Percentiles rank a stretch among this genome's conserved stretches.
Conservation (phyloP, 2,329 filamentous ascomycete genomes). For the Cadophora gregata region DNA sequence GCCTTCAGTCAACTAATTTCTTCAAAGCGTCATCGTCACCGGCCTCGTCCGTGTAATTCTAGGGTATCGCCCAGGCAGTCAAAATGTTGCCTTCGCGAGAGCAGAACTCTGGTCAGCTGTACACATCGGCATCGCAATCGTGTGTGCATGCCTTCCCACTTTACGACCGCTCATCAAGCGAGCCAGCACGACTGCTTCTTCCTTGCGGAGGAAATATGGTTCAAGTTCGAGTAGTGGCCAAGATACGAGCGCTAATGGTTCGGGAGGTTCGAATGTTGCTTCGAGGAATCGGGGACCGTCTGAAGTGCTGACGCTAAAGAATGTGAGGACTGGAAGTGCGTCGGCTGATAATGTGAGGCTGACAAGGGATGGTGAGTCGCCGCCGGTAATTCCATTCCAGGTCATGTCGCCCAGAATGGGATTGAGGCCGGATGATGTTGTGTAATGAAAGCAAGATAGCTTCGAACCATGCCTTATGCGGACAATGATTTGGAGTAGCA, state of each 20-base stretch:
- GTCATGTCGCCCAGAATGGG: slow-evolving; percentile 9
- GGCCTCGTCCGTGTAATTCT: slow-evolving; percentile 16
- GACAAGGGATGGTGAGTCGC: background rate
- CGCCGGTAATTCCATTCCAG: background rate
- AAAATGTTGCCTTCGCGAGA: slow-evolving; percentile 15
- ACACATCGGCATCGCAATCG: slow-evolving; percentile 12
- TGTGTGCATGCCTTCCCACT: slow-evolving; percentile 16
- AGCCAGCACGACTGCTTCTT: background rate
- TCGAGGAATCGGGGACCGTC: background rate
- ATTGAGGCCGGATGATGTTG: slow-evolving; percentile 1
- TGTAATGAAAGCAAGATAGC: background rate
- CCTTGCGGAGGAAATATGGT: slow-evolving; percentile 1
- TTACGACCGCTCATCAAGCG: slow-evolving; percentile 14
- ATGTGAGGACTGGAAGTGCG: background rate
- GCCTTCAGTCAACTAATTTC: background rate
- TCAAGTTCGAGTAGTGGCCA: background rate
- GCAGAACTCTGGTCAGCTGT: slow-evolving; percentile 19
- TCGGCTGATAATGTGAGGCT: background rate
- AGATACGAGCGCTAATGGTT: background rate
- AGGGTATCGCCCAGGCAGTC: slow-evolving; percentile 14
- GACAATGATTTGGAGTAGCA: no score
- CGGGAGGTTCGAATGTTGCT: background rate
- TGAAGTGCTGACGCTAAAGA: background rate
- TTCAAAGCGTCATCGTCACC: slow-evolving; percentile 9
- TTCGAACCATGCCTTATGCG: background rate